Evolutionary conservation across 768 basidiomycete genomes (phyloP), one percentile per base, ranked within the genome.

Genomic region (Mrakia frigida): DNA sequence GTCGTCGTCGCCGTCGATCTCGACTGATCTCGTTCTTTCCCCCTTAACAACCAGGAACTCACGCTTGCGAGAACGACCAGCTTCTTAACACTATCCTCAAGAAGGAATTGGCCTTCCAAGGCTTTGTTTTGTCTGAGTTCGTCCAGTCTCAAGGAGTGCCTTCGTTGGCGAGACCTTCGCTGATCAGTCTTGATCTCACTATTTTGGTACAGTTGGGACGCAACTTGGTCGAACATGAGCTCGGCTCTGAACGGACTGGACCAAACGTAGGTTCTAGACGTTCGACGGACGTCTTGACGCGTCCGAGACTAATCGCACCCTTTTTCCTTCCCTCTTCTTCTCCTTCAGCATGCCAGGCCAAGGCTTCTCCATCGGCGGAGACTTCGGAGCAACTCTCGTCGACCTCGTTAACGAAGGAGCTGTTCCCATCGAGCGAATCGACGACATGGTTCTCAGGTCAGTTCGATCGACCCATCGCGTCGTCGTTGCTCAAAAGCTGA

Each of bases 61-160:
- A 82, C 65, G 80, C 82, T 14, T 84, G 83, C 74, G 79, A 82
- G 70, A 83, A 82, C 74, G 74, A 79, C 41, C 74, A 80, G 39
- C 79, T 80, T 4, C 79, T 82, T 53, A 85, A 83, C 76, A 73
- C 77, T 16, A 74, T 83, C 4, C 74, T 84, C 67, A 84, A 84
- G 79, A 76, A 73, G 10, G 83, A 83, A 70, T 77, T 84, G 35
- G 37, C 37, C 25, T 74, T 74, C 52, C 67, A 68, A 28, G 74
- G 74, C 16, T 74, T 74, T 28, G 67, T 74, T 35, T 33, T 74
- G 25, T 69, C 67, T 10, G 74, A 74, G 60, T 68, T 16, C 21
- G 63, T 37, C 25, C 46, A 16, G 18, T 43, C n/a, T n/a, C n/a
- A n/a, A n/a, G n/a, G n/a, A n/a, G 3, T 28, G 0, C n/a, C 41